These are phyloP conservation scores for Hanseniaspora nectarophila DNA, from an alignment of 805 yeast genomes.

Conservation along the genomic window DNA sequence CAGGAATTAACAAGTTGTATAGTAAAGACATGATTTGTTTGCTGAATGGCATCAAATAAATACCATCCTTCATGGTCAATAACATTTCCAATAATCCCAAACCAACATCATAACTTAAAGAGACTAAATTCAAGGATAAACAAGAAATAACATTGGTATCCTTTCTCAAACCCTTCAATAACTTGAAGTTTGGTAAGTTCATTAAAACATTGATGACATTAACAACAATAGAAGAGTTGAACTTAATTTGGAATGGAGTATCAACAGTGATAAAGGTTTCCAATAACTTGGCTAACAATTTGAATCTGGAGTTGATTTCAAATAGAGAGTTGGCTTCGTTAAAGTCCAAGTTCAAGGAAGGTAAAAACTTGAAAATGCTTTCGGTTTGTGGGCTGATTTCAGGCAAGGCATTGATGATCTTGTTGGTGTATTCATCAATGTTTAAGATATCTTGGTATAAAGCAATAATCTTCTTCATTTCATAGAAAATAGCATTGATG, in stretches of 20 bases:
- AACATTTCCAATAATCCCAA: conserved; percentile 14
- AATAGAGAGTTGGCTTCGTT: conserved; percentile 42
- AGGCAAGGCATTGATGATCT: conserved; percentile 35
- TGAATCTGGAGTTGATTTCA: conserved; percentile 41
- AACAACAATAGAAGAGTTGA: conserved; percentile 53
- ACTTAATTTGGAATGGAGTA: conserved; percentile 43
- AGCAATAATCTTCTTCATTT: conserved; percentile 43
- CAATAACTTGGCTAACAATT: conserved; percentile 37
- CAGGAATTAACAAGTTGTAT: conserved; percentile 12
- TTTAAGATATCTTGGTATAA: conserved; percentile 51
- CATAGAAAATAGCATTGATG: conserved; percentile 38
- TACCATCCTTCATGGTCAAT: background rate
- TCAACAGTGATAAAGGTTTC: conserved; percentile 37
- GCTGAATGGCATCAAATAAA: conserved; percentile 6
- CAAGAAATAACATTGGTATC: conserved; percentile 35
- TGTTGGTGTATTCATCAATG: conserved; percentile 40
- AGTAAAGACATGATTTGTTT: background rate
- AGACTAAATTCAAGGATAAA: conserved; percentile 37
- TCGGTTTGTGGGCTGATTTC: conserved; percentile 10
- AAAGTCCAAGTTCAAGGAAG: conserved; percentile 47
- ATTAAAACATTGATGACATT: conserved; percentile 42
- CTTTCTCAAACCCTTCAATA: conserved; percentile 43
- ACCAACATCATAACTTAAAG: conserved; percentile 27
- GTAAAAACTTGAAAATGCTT: conserved; percentile 25
- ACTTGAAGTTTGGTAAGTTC: conserved; percentile 43